Conservation (phyloP, 345 rosid genomes). For the Trapa incisa region DNA sequence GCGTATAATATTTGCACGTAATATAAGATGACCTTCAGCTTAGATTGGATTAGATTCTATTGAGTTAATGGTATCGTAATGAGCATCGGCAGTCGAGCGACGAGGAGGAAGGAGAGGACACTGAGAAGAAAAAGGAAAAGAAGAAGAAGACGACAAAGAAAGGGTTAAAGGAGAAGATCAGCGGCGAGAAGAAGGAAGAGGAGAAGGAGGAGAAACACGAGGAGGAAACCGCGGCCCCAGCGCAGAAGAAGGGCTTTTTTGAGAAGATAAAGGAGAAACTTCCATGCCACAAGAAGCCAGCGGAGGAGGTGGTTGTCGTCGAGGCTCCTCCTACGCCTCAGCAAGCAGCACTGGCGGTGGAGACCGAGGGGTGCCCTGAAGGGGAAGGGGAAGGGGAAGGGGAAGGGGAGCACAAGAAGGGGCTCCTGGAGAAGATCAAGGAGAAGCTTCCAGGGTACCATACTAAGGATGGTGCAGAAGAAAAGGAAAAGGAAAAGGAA, state of each 20-base stretch:
- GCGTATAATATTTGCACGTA: background rate
- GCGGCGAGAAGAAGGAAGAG: conserved; percentile 2
- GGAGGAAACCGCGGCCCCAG: conserved; percentile 35
- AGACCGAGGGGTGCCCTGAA: conserved; percentile 5
- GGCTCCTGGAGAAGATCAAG: conserved; percentile 73
- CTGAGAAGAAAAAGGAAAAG: conserved; percentile 38
- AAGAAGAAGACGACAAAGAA: conserved; percentile 42
- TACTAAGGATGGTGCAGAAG: conserved; percentile 36
- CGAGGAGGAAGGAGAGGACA: conserved; percentile 61
- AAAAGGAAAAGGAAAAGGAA: conserved; percentile 18
- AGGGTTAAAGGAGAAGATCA: background rate
- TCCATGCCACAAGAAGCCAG: conserved; percentile 35
- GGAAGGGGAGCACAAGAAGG: conserved; percentile 33
- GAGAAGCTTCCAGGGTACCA: conserved; percentile 87
- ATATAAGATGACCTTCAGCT: background rate
- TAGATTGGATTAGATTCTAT: background rate
- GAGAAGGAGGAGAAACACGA: conserved; percentile 5
- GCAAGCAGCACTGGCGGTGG: background rate
- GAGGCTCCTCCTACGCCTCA: background rate
- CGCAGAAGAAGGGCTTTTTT: conserved; percentile 50
- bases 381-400: too few species aligned
- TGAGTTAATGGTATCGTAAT: background rate
- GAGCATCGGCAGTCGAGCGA: conserved; percentile 53
- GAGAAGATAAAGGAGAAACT: conserved; percentile 58
- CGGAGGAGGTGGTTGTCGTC: conserved; percentile 13